Evolutionary conservation across 768 basidiomycete species (phyloP), one percentile per base, ranked within the genome.

Genomic region (Leccinum disarticulatum): DNA sequence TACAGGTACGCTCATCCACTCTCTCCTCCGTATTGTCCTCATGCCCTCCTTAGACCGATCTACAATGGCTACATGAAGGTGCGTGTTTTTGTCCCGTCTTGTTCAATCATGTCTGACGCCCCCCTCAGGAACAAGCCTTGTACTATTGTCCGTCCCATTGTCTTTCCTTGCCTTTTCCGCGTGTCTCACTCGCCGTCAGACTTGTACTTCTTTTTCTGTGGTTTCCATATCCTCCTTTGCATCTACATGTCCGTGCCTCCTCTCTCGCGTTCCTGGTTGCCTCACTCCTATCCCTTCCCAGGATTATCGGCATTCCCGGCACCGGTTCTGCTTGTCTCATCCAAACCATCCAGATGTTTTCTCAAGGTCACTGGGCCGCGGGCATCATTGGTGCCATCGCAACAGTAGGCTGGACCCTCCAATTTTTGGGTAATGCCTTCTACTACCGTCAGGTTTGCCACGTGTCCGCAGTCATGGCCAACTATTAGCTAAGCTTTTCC

Each of bases 11-110:
- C 71, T 25, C 64, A 54, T 46, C 55, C 36, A 50, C 51, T 54
- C 54, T 57, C 47, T 27, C 59, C 7, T 54, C 57, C 47, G 15
- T 38, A 19, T 56, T 36, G 54, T 38, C 57, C 55, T 68, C 9
- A 57, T 60, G 30, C 56, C 54, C 41, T 27, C 43, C 35, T 38
- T 68, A 93, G 93, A 68, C 95, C 96, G 15, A 91, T 95, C 70
- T 98, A 98, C 79, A 95, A 97, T 67, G 95, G 92, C 56, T 96
- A 93, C 79, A 93, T 94, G 87, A 96, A 97, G 84, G 95, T 88
- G 68, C 71, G 79, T 58, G 36, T 55, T 38, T 28, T 36, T 61
- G 22, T 61, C 57, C 11, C 43, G n/a, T 63, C 69, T 71, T 64
- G 70, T 66, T 63, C 66, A 67, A 54, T 58, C 57, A 52, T 51